These are phyloP conservation scores for Stenocarpella maydis DNA, from an alignment of 2,329 filamentous ascomycete species.

Conservation along the genomic window DNA sequence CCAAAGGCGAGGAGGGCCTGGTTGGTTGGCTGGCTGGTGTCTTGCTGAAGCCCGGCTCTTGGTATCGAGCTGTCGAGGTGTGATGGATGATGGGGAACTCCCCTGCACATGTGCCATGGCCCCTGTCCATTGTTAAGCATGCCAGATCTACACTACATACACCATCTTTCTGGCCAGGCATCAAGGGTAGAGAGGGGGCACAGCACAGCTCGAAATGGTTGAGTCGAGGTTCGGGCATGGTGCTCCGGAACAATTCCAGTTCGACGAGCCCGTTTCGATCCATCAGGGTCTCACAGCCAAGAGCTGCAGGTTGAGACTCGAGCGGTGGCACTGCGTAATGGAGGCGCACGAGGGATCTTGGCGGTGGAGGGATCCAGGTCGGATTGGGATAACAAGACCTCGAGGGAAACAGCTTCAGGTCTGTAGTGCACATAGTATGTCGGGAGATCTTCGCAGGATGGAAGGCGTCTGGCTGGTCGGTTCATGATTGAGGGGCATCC, in stretches of 20 bases:
- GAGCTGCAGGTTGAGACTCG: slow-evolving; percentile 18
- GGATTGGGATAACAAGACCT: slow-evolving; percentile 7
- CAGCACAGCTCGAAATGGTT: neutral
- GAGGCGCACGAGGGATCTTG: slow-evolving; percentile 13
- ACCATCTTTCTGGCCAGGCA: neutral
- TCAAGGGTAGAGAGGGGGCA: neutral
- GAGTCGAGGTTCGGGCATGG: slow-evolving; percentile 5
- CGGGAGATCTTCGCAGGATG: slow-evolving; percentile 25
- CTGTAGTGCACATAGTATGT: too few species aligned
- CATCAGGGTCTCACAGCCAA: slow-evolving; percentile 27
- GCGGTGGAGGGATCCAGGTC: slow-evolving; percentile 4
- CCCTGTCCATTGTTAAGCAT: neutral
- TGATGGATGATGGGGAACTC: neutral
- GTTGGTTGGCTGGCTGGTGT: neutral
- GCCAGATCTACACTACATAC: too few species aligned
- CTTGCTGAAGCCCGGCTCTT: neutral
- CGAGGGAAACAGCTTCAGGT: slow-evolving; percentile 12
- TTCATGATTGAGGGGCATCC: neutral
- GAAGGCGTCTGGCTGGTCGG: neutral
- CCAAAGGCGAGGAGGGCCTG: neutral
- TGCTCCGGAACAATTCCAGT: slow-evolving; percentile 19
- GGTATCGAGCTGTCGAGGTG: neutral
- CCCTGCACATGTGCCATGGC: neutral
- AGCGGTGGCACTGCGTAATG: slow-evolving; percentile 10
- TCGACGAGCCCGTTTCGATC: slow-evolving; percentile 17